Percentiles rank a stretch among this genome's conserved stretches.
Conservation (phyloP, 192 early-diverging fungal species). For the Backusella parvicylindrica region DNA sequence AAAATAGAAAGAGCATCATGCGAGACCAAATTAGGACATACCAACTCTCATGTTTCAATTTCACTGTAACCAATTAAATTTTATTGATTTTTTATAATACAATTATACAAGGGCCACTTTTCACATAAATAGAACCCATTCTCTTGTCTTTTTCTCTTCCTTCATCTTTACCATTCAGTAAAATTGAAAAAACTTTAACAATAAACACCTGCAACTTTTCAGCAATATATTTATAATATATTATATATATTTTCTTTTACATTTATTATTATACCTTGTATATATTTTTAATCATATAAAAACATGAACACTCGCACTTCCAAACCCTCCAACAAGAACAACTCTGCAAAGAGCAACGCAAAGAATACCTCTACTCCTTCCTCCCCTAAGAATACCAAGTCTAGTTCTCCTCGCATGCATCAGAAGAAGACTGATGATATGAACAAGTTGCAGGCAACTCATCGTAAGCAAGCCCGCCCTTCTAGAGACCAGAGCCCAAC, state of each 20-base stretch:
- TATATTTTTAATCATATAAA: constrained; percentile 1
- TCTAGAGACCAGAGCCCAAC: not conserved
- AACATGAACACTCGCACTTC: not conserved
- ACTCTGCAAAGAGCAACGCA: not conserved
- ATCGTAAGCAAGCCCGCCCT: not conserved
- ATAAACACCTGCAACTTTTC: not conserved
- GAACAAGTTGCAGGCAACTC: constrained; percentile 5
- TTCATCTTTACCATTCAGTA: not conserved
- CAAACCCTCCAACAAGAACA: constrained; percentile 4
- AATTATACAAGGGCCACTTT: not conserved
- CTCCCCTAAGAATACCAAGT: not conserved
- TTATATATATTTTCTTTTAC: not conserved
- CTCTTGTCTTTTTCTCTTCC: not conserved
- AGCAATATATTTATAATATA: constrained; percentile 6
- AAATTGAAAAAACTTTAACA: not conserved
- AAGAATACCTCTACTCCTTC: not conserved
- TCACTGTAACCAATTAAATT: not conserved
- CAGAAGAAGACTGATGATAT: constrained; percentile 1
- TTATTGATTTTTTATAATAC: not conserved
- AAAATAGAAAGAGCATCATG: constrained; percentile 2
- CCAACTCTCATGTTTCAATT: not conserved
- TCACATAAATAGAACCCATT: not conserved
- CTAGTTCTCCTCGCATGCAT: not conserved
- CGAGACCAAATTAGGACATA: constrained; percentile 1
- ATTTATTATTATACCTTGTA: not conserved